Conservation (phyloP, 805 yeast genomes). For the Pichia californica region DNA sequence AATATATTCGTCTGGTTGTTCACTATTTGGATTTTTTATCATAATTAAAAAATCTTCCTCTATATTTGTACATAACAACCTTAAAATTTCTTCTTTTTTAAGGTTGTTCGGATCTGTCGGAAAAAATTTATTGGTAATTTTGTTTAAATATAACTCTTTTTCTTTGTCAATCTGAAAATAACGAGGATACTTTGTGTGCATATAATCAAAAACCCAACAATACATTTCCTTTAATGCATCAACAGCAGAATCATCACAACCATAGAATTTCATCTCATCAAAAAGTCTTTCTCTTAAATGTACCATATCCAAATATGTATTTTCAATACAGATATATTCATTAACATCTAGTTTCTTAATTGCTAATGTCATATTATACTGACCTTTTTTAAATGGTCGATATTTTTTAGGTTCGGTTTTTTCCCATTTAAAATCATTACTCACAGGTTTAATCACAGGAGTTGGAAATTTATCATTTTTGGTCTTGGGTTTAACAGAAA, state of each 20-base stretch:
- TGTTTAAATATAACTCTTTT: slow-evolving; percentile 28
- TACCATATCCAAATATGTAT: slow-evolving; percentile 45
- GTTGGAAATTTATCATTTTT: background rate
- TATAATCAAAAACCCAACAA: slow-evolving; percentile 23
- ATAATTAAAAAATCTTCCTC: slow-evolving; percentile 63
- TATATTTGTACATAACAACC: slow-evolving; percentile 26
- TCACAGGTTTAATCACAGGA: slow-evolving; percentile 28
- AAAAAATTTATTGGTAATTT: slow-evolving; percentile 34
- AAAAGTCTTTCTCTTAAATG: slow-evolving; percentile 29
- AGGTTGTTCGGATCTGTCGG: slow-evolving; percentile 25
- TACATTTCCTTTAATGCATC: slow-evolving; percentile 37
- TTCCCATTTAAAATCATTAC: slow-evolving; percentile 39
- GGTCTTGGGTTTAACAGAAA: no score
- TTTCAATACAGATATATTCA: slow-evolving; percentile 58
- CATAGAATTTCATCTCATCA: slow-evolving; percentile 1
- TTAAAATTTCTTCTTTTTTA: slow-evolving; percentile 13
- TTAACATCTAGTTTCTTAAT: slow-evolving; percentile 40
- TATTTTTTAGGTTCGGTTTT: slow-evolving; percentile 35
- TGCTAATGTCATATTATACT: slow-evolving; percentile 58
- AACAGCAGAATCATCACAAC: slow-evolving; percentile 23
- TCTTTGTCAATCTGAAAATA: slow-evolving; percentile 32
- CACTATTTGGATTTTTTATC: slow-evolving; percentile 34
- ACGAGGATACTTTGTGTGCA: slow-evolving; percentile 46
- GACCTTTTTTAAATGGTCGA: slow-evolving; percentile 42
- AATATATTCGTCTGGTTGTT: slow-evolving; percentile 46